A percentile compares a stretch with the other conserved stretches of the same genome.
These are phyloP conservation scores for Cyanodermella asteris DNA, from an alignment of 2,329 filamentous ascomycete genomes.

Conservation along the genomic window DNA sequence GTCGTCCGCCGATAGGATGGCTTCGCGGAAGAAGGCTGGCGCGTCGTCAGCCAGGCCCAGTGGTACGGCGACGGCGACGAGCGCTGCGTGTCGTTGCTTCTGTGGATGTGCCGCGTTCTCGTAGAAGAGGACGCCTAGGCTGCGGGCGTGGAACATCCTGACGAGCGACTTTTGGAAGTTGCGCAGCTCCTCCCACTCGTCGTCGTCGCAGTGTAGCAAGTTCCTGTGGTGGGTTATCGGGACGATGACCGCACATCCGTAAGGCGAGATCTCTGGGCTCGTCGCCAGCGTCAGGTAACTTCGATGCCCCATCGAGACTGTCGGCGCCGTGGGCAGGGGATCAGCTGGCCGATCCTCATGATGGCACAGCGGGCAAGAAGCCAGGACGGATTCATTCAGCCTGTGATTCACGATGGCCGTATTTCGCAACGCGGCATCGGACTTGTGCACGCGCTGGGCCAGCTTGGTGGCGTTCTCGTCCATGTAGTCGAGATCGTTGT, in stretches of 20 bases:
- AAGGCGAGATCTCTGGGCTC: conserved; percentile 64
- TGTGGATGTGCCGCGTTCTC: conserved; percentile 77
- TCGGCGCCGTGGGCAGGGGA: conserved; percentile 57
- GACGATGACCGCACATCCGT: conserved; percentile 71
- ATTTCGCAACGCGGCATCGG: conserved; percentile 70
- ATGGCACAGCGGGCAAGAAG: conserved; percentile 74
- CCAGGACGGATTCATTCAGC: conserved; percentile 67
- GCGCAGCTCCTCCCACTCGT: conserved; percentile 96
- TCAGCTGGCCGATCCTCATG: conserved; percentile 72
- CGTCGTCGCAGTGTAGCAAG: conserved; percentile 91
- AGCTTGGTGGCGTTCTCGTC: conserved; percentile 89
- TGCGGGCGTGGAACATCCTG: conserved; percentile 83
- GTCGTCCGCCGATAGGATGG: conserved; percentile 67
- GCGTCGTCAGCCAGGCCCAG: conserved; percentile 79
- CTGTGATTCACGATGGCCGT: conserved; percentile 73
- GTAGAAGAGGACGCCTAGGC: conserved; percentile 86
- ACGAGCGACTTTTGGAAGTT: conserved; percentile 98
- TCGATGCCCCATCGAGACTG: conserved; percentile 67
- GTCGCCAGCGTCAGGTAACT: conserved; percentile 77
- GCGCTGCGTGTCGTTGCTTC: conserved; percentile 60
- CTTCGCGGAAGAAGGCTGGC: conserved; percentile 87
- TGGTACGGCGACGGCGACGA: conserved; percentile 71
- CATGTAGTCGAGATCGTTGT: conserved; percentile 86
- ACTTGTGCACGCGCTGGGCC: conserved; percentile 68
- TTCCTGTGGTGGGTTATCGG: conserved; percentile 74